A percentile compares a stretch with the other conserved stretches of the same genome.
These are phyloP conservation scores for Termitomyces sp. DNA, from an alignment of 768 basidiomycete genomes.

Conservation along the genomic window DNA sequence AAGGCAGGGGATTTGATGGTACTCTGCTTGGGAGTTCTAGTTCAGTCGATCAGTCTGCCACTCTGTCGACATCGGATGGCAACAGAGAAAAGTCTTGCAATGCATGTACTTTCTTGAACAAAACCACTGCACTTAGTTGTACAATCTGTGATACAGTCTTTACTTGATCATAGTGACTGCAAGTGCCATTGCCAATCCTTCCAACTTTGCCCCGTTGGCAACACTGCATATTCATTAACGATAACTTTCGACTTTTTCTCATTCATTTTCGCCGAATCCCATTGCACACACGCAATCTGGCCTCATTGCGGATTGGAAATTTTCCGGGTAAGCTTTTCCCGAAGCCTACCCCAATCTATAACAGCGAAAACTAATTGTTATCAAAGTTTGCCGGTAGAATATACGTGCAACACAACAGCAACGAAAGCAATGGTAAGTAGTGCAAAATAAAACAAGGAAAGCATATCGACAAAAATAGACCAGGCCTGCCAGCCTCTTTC, in stretches of 20 bases:
- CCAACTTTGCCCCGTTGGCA: too few relatives aligned
- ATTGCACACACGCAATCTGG: too few relatives aligned
- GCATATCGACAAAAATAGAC: constrained; percentile 1
- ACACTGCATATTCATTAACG: too few relatives aligned
- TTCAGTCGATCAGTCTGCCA: neutral
- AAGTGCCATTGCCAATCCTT: too few relatives aligned
- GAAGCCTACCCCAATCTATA: neutral
- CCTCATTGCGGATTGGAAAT: too few relatives aligned
- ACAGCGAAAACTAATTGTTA: neutral
- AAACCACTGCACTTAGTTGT: constrained; percentile 34
- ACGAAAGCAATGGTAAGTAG: constrained; percentile 8
- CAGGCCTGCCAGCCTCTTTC: constrained; percentile 1
- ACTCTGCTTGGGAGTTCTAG: constrained; percentile 51
- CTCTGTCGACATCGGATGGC: constrained; percentile 6
- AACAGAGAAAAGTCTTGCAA: constrained; percentile 37
- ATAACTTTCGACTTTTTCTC: too few relatives aligned
- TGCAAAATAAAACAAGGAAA: neutral
- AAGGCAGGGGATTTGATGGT: constrained; percentile 68
- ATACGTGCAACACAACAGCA: constrained; percentile 4
- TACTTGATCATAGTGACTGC: constrained; percentile 12
- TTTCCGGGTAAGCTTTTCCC: too few relatives aligned
- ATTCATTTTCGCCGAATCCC: too few relatives aligned
- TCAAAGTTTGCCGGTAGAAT: neutral
- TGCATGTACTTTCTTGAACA: constrained; percentile 56
- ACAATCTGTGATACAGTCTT: constrained; percentile 41